Conservation (phyloP, 2,329 filamentous ascomycete species). For the Chrysoporthe puriensis region DNA sequence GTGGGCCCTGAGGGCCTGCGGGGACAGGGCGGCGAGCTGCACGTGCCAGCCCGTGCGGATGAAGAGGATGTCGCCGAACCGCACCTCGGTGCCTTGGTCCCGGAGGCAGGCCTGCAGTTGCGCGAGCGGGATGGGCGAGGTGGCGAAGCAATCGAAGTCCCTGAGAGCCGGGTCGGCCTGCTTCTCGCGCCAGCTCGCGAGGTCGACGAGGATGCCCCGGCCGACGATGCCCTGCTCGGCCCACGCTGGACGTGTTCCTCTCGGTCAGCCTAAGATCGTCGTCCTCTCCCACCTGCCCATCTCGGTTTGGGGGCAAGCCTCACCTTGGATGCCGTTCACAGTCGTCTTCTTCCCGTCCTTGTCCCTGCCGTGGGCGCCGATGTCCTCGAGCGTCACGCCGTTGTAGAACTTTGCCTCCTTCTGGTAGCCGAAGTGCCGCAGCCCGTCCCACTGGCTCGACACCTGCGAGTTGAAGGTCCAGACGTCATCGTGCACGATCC, state of each 20-base stretch:
- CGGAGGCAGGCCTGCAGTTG: conserved; percentile 46
- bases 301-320: neutral
- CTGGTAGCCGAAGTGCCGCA: conserved; percentile 56
- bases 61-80: conserved; percentile 57
- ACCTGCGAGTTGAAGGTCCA: conserved; percentile 63
- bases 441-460: conserved; percentile 61
- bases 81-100: conserved; percentile 51
- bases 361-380: conserved; percentile 25
- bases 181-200: conserved; percentile 50
- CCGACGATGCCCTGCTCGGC: conserved; percentile 59
- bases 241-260: conserved; percentile 43
- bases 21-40: conserved; percentile 42
- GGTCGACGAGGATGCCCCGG: conserved; percentile 58
- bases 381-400: conserved; percentile 39
- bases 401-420: conserved; percentile 45
- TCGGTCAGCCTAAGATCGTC: neutral
- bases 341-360: conserved; percentile 37
- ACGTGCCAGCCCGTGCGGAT: conserved; percentile 52
- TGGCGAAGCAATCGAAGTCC: conserved; percentile 42
- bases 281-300: neutral
- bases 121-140: conserved; percentile 36
- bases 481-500: conserved; percentile 62
- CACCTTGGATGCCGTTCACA: conserved; percentile 47
- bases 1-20: conserved; percentile 42
- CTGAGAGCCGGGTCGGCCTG: conserved; percentile 36